Evolutionary conservation across 177 flowering plant species (phyloP), one percentile per base, ranked within the genome.

Genomic region (Vitis hybrid): DNA sequence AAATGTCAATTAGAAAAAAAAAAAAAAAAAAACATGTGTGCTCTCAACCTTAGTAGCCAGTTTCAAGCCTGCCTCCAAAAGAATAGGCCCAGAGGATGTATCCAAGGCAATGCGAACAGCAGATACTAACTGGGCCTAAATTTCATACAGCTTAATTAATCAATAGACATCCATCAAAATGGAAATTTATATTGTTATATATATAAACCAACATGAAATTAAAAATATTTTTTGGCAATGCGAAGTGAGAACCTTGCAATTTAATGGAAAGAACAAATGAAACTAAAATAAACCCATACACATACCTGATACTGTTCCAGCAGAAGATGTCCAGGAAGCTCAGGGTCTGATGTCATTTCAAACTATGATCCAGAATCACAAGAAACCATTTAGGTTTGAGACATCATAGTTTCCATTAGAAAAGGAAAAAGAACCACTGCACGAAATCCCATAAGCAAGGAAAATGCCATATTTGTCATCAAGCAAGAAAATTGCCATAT

Each of bases 301-400:
- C 40, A 57, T 66, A 95, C 99, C 98, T 95, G 98, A 84, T 91
- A 91, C 65, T 95, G 99, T 77, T 95, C 99, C 77, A 95, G 84
- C 59, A 95, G 84, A 67, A 95, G 85, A 73, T 91, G 93, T 54
- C 91, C 99, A 1, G 98, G 98, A 76, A 95, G 93, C 79, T 93
- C 98, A 68, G 97, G 98, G 70, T 95, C 99, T 50, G 86, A 80
- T 61, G 72, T 61, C 65, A 56, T 82, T 77, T 82, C 91, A 86
- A 91, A 95, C 99, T 95, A 86, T 68, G 75, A 72, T 30, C 27
- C 54, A 68, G 65, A 70, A 50, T 3, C 15, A 58, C 56, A 64
- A 51, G 35, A 58, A 11, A 67, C 50, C 59, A 49, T 49, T 52
- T 15, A 46, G 30, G 3, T 14, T 13, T 51, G 27, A 51, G 18